phyloP scores from a whole-genome alignment of 2,329 filamentous ascomycete species.

The Geosmithia flava region DNA sequence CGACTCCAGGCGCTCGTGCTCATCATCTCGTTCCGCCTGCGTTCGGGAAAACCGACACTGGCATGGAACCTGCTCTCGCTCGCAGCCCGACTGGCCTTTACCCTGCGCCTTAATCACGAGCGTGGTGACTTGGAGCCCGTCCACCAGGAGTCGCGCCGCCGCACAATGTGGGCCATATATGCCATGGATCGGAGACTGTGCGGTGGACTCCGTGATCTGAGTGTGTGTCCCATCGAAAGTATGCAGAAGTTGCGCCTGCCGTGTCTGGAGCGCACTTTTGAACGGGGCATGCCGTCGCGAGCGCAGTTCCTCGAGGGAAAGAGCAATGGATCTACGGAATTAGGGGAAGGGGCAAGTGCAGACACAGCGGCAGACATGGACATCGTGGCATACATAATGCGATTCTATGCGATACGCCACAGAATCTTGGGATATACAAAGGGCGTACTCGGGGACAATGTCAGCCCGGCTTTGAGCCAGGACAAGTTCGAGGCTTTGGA shows the following conservation, averaged over 20 bases:
- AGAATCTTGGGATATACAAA: conserved; percentile 8
- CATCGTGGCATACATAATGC: conserved; percentile 8
- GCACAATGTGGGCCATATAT: conserved; percentile 14
- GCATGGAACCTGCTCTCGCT: conserved; percentile 11
- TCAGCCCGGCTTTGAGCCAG: conserved; percentile 7
- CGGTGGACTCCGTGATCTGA: conserved; percentile 14
- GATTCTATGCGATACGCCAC: conserved; percentile 10
- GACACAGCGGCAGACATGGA: conserved; percentile 4
- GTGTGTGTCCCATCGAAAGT: conserved; percentile 10
- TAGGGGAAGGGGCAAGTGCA: too few species aligned
- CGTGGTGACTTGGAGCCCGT: conserved; percentile 6
- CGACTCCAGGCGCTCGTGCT: conserved; percentile 11
- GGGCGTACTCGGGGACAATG: neutral
- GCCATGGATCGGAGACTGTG: conserved; percentile 10
- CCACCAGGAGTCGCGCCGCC: conserved; percentile 10
- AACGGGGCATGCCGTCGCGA: conserved; percentile 9
- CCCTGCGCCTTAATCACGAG: conserved; percentile 13
- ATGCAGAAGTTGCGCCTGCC: conserved; percentile 12
- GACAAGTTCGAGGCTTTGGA: conserved; percentile 6
- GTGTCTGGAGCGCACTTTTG: conserved; percentile 11
- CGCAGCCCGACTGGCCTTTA: conserved; percentile 12
- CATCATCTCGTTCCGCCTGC: conserved; percentile 7
- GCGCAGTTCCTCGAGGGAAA: conserved; percentile 6
- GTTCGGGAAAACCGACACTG: conserved; percentile 2
- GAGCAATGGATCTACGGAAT: neutral